Base-by-base conservation (phyloP, 2,329 filamentous ascomycete genomes). In the Thelonectria olida region DNA sequence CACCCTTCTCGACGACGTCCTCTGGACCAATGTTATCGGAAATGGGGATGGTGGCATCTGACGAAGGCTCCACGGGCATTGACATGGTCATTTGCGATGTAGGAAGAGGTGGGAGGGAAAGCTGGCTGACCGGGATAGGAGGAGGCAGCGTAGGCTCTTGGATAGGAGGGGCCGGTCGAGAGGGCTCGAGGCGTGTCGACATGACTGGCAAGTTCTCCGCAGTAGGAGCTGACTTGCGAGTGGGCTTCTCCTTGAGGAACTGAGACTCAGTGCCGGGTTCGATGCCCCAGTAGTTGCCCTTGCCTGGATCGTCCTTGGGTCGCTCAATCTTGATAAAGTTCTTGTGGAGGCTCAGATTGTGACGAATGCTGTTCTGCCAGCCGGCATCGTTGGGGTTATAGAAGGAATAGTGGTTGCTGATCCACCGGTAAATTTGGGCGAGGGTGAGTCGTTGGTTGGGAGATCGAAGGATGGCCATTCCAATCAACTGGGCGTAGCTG, bases 291-390 rank as follows among this genome's bases (percentile, higher is more conserved):
- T 98, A 98, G 78, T 97, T 95, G 42, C 96, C 96, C 79, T 98
- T 98, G 71, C 96, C 96, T 3, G 95, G 94, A 72, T 98, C 96
- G 74, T 97, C 94, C 82, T 98, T 98, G 58, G 94, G 93, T 61
- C 96, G 88, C 77, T 97, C 94, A 73, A 97, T 91, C 80, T 98
- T 98, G 75, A 94, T 89, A 74, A 98, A 98, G 47, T 92, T 92
- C 80, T 98, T 98, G 84, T 97, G 97, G 44, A 99, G 84, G 74
- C 94, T 97, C 31, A 99, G 88, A 71, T 99, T 99, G 79, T 99
- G 96, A 31, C 96, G 91, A 76, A 99, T 99, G 81, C 96, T 98
- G 78, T 99, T 99, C 79, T 98, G 95, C 96, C 96, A 99, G 65
- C 96, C 95, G 10, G 92, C 89, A 71, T 97, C 93, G 57, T 90